Percentiles rank a stretch among this genome's conserved stretches.
These are phyloP conservation scores for Entonaema liquescens DNA, from an alignment of 495 filamentous ascomycete genomes.

Conservation along the genomic window DNA sequence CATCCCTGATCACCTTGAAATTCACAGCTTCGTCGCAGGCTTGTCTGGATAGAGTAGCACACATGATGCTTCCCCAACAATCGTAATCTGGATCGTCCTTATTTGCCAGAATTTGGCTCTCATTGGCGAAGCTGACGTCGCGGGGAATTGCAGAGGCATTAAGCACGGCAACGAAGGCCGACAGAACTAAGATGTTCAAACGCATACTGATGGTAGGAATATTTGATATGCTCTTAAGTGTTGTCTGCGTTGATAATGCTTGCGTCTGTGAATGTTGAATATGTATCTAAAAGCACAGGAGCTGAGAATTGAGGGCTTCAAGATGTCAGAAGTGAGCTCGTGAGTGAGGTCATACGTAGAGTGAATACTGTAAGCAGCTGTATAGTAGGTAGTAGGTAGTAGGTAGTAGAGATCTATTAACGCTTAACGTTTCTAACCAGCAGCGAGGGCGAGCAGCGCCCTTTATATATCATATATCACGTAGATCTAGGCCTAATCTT, in stretches of 20 bases:
- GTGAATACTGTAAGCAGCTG: too few species aligned
- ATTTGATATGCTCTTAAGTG: background rate
- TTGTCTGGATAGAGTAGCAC: conserved; percentile 6
- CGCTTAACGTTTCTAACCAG: too few species aligned
- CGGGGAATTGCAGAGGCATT: background rate
- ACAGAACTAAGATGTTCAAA: background rate
- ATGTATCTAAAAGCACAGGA: too few species aligned
- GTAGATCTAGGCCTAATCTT: too few species aligned
- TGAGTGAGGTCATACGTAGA: too few species aligned
- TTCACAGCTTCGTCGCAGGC: conserved; percentile 27
- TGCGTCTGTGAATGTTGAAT: background rate
- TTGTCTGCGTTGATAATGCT: background rate
- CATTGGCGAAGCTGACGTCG: background rate
- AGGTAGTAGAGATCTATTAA: too few species aligned
- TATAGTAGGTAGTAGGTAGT: background rate
- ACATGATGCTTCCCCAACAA: conserved; percentile 37
- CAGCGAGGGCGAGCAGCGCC: too few species aligned
- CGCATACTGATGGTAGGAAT: conserved; percentile 18
- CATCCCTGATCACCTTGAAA: conserved; percentile 7
- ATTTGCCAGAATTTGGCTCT: background rate
- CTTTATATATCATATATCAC: too few species aligned
- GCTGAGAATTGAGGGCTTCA: too few species aligned
- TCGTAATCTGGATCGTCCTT: background rate
- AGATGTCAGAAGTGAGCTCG: too few species aligned
- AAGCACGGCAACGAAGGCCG: background rate